Base-by-base conservation (phyloP, 2,329 filamentous ascomycete genomes). In the Gnomoniopsis smithogilvyi region DNA sequence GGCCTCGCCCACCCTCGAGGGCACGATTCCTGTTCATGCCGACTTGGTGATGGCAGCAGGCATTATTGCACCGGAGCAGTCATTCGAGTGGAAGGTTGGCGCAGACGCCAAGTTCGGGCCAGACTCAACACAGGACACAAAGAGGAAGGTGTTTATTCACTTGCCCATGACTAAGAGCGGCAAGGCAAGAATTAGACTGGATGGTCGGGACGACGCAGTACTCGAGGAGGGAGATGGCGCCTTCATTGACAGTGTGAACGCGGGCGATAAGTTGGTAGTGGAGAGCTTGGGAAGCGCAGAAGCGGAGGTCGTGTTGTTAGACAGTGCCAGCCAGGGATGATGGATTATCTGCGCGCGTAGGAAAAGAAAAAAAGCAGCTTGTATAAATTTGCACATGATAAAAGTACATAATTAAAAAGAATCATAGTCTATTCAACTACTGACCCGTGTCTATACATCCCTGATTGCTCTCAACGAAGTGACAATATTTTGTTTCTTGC, bases 31-130 rank as follows among this genome's bases (percentile, higher is more conserved):
- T 8, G 88, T 96, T 57, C 89, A 96, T 70, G 89, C 91, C 12
- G 91, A 96, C 74, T 82, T 96, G 53, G 86, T 89, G 61, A 95
- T 96, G 90, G 86, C 84, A 38, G 91, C 91, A 0, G 87, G 86
- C 7, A 85, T 96, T 58, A 83, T 96, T 57, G 80, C 78, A 8
- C 86, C 89, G 0, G 80, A 81, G 30, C 79, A 79, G 68, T 80
- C 74, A 46, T 93, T 94, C 60, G 81, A 83, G 66, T 95, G 92
- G 83, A 84, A 79, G 10, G 76, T 94, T 21, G 92, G 92, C 12
- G 86, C 72, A 50, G 54, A 56, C 2, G 50, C 51, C 26, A 49
- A 17, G 46, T 56, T 56, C 22, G 45, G 53, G 1, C 30, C 43
- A 17, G 78, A 77, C 54, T 79, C 75, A 14, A 80, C 78, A 1